A percentile compares a stretch with the other conserved stretches of the same genome.
Evolutionary conservation across 108 stramenopile genomes (phyloP).

Genomic region (Craspedostauros australis): DNA sequence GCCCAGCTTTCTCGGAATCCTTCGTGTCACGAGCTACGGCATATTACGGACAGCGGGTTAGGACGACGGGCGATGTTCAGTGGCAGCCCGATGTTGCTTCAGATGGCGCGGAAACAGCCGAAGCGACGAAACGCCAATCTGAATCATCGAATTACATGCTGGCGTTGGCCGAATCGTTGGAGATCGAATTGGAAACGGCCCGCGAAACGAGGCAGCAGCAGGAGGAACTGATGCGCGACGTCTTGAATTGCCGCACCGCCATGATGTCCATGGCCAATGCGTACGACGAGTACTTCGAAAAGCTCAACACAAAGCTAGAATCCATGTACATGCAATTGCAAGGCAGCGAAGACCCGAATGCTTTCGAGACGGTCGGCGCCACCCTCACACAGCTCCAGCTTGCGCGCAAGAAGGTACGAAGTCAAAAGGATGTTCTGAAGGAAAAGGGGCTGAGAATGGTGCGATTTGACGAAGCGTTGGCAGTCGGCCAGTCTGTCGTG

Average conservation of each 20-base stretch:
- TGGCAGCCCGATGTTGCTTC: constrained; percentile 21
- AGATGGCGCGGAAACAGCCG: constrained; percentile 11
- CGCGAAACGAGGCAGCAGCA: constrained; percentile 11
- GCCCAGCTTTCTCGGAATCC: constrained; percentile 49
- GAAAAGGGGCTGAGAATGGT: constrained; percentile 56
- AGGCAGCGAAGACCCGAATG: constrained; percentile 11
- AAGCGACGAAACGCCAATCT: not conserved
- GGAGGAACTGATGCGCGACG: constrained; percentile 27
- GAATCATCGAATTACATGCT: constrained; percentile 8
- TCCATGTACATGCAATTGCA: constrained; percentile 28
- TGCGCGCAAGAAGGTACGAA: constrained; percentile 34
- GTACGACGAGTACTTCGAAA: constrained; percentile 43
- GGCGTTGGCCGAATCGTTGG: constrained; percentile 43
- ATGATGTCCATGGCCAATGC: constrained; percentile 47
- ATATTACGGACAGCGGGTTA: too few species aligned
- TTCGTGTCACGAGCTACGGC: constrained; percentile 60
- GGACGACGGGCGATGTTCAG: constrained; percentile 9
- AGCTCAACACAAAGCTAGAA: constrained; percentile 42
- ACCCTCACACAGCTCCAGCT: constrained; percentile 46
- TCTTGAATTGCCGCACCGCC: constrained; percentile 28
- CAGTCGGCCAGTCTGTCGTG: constrained; percentile 53
- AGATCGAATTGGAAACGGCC: constrained; percentile 30
- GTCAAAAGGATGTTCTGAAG: constrained; percentile 42
- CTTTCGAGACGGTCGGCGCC: constrained; percentile 57
- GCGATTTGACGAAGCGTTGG: constrained; percentile 28